phyloP scores from a whole-genome alignment of 331 rosid genomes.

The Acacia pycnantha region DNA sequence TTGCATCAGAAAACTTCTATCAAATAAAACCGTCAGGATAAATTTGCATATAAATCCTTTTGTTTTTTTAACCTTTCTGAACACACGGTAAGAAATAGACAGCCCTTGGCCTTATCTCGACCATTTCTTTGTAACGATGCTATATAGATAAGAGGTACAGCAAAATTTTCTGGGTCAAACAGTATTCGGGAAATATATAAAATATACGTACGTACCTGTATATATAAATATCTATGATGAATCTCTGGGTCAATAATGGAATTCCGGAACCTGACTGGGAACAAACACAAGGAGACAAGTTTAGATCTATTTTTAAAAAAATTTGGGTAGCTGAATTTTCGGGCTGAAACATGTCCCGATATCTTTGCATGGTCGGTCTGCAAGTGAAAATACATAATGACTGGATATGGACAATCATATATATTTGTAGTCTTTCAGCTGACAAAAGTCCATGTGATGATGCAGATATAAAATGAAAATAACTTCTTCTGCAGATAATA shows the following conservation, averaged over 20 bases:
- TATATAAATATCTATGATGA: not conserved
- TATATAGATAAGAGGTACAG: not conserved
- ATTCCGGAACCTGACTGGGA: not conserved
- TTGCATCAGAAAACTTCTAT: too few relatives aligned
- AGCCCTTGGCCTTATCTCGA: not conserved
- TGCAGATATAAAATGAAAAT: too few relatives aligned
- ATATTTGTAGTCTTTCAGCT: not conserved
- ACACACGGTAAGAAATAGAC: not conserved
- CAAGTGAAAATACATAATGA: not conserved
- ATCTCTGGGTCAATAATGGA: not conserved
- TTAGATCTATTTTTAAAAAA: not conserved
- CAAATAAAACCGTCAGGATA: too few relatives aligned
- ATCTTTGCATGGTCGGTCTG: not conserved
- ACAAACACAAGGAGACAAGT: conserved; percentile 20
- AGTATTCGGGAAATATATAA: not conserved
- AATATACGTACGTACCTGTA: not conserved
- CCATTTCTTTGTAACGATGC: not conserved
- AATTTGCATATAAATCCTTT: too few relatives aligned
- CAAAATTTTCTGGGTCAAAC: not conserved
- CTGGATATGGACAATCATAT: not conserved
- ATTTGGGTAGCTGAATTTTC: conserved; percentile 5
- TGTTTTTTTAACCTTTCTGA: not conserved
- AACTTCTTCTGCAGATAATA: not conserved
- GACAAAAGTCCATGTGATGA: not conserved
- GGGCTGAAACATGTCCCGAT: not conserved